Conservation (phyloP, 2,329 filamentous ascomycete genomes). For the Ophiostoma sp. region DNA sequence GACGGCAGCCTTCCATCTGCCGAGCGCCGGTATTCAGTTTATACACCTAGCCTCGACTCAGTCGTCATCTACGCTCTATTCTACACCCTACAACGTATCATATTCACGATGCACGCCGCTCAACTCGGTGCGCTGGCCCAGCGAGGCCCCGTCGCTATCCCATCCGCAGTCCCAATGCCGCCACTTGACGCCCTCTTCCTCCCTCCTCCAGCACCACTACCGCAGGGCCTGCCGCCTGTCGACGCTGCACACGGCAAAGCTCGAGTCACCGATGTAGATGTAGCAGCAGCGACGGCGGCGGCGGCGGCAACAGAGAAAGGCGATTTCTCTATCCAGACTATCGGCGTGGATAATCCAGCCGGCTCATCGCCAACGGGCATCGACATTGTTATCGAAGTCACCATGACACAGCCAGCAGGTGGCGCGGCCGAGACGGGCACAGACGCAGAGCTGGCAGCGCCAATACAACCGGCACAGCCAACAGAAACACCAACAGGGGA, state of each 20-base stretch:
- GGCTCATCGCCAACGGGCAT: background rate
- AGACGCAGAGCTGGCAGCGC: background rate
- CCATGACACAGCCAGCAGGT: slow-evolving; percentile 26
- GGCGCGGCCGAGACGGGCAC: background rate
- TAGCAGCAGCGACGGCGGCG: background rate
- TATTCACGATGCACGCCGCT: background rate
- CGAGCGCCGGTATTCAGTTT: background rate
- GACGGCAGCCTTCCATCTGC: background rate
- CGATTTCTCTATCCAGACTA: slow-evolving; percentile 25
- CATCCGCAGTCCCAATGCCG: slow-evolving; percentile 4
- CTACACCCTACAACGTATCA: background rate
- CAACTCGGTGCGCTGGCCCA: slow-evolving; percentile 7
- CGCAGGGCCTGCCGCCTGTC: slow-evolving; percentile 18
- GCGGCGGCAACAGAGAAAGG: background rate
- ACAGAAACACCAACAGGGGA: background rate
- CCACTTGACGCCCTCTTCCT: slow-evolving; percentile 15
- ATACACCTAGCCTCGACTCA: background rate
- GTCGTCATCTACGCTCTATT: background rate
- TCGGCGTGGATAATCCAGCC: slow-evolving; percentile 15
- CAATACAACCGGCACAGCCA: background rate
- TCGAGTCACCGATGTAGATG: background rate
- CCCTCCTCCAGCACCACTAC: slow-evolving; percentile 19
- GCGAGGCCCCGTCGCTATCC: slow-evolving; percentile 12
- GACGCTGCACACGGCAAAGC: background rate
- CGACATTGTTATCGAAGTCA: slow-evolving; percentile 22